Percentiles rank a stretch among this genome's conserved stretches.
These are phyloP conservation scores for Diaporthe amygdali DNA, from an alignment of 2,329 filamentous ascomycete genomes.

Conservation along the genomic window DNA sequence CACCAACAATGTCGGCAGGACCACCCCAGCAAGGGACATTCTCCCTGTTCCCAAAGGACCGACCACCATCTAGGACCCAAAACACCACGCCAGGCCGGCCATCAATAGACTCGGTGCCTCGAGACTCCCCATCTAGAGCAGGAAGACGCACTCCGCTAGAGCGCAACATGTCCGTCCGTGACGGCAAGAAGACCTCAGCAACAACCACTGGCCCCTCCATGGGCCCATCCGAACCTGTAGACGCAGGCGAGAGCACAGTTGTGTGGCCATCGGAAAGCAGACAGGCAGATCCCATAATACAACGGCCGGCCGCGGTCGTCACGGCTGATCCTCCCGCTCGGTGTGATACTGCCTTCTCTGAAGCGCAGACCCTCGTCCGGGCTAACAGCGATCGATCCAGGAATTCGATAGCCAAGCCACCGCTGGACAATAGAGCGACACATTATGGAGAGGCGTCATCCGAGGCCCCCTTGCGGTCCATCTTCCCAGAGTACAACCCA, in stretches of 20 bases:
- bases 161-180: conserved; percentile 38
- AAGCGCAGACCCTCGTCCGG: conserved; percentile 54
- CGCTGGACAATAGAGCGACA: conserved; percentile 36
- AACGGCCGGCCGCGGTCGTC: conserved; percentile 46
- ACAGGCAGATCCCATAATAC: conserved; percentile 36
- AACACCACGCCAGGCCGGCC: conserved; percentile 32
- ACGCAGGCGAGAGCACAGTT: neutral
- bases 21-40: conserved; percentile 52
- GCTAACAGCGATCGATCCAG: conserved; percentile 55
- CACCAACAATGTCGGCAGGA: conserved; percentile 43
- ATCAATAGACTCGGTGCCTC: conserved; percentile 34
- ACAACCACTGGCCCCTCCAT: conserved; percentile 17
- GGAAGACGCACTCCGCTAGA: conserved; percentile 40
- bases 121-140: conserved; percentile 31
- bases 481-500: conserved; percentile 78
- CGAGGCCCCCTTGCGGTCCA: conserved; percentile 62
- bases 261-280: conserved; percentile 19
- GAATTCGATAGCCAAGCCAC: conserved; percentile 63
- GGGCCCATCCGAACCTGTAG: neutral
- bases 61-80: conserved; percentile 50
- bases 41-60: conserved; percentile 62
- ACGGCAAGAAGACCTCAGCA: conserved; percentile 36
- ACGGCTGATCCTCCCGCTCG: conserved; percentile 50
- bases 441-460: conserved; percentile 7
- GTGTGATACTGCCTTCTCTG: conserved; percentile 57